Evolutionary conservation across 2,329 filamentous ascomycete species (phyloP).

Genomic region (Botryosphaeria dothidea): DNA sequence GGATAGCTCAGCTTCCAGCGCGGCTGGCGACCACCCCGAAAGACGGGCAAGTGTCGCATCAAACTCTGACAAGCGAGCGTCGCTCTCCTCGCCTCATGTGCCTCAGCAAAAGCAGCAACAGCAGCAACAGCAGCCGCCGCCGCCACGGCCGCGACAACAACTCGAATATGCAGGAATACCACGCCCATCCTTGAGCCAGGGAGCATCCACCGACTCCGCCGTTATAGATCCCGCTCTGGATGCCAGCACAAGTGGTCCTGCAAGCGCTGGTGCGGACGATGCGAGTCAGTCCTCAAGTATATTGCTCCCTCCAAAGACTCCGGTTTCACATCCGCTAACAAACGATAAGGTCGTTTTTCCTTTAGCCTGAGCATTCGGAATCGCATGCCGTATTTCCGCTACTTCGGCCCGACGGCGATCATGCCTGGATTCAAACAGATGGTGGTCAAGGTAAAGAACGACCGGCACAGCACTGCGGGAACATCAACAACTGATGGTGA

Average conservation of each 20-base stretch:
- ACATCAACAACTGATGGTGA: constrained; percentile 54
- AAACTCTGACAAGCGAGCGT: background rate
- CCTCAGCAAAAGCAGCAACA: constrained; percentile 2
- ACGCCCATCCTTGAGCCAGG: background rate
- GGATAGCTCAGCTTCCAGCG: background rate
- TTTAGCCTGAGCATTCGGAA: constrained; percentile 55
- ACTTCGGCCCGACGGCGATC: constrained; percentile 88
- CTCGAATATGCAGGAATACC: background rate
- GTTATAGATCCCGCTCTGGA: constrained; percentile 13
- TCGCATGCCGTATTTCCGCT: constrained; percentile 84
- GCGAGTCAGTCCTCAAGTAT: constrained; percentile 32
- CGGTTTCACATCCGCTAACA: constrained; percentile 27
- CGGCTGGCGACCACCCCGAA: background rate
- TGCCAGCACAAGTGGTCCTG: background rate
- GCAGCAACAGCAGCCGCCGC: background rate
- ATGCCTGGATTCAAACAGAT: constrained; percentile 92
- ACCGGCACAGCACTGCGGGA: constrained; percentile 59
- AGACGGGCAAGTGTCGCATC: background rate
- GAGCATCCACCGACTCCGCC: background rate
- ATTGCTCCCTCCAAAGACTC: constrained; percentile 24
- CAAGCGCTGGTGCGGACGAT: constrained; percentile 33
- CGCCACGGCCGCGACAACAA: too few species aligned
- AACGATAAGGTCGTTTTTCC: constrained; percentile 17
- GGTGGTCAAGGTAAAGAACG: constrained; percentile 74
- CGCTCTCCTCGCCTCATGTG: background rate